Conservation (phyloP, 2,329 filamentous ascomycete genomes). For the Clarireedia homoeocarpa region DNA sequence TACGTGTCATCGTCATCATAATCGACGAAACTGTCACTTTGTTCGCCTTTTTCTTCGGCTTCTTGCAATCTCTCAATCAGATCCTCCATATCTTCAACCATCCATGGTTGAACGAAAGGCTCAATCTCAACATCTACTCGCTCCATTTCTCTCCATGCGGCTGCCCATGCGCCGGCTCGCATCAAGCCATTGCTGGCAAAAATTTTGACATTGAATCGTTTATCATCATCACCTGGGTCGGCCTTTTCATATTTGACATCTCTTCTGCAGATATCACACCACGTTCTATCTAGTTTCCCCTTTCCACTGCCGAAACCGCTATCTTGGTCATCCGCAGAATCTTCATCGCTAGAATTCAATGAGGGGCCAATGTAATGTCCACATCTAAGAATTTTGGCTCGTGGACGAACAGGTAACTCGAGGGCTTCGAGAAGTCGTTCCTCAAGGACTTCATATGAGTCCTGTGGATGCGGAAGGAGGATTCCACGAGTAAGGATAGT, state of each 20-base stretch:
- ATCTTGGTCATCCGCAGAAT: slow-evolving; percentile 15
- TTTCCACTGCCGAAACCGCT: slow-evolving; percentile 7
- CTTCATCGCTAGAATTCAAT: slow-evolving; percentile 24
- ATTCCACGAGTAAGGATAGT: slow-evolving; percentile 68
- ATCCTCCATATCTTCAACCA: slow-evolving; percentile 54
- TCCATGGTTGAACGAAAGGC: slow-evolving; percentile 55
- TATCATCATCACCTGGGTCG: slow-evolving; percentile 16
- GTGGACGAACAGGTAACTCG: slow-evolving; percentile 55
- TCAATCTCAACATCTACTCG: slow-evolving; percentile 91
- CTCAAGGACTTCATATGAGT: slow-evolving; percentile 73
- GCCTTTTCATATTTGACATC: slow-evolving; percentile 26
- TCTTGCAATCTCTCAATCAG: slow-evolving; percentile 30
- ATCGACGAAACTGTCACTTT: slow-evolving; percentile 19
- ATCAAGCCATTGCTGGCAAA: slow-evolving; percentile 95
- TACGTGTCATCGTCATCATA: slow-evolving; percentile 15
- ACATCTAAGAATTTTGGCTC: slow-evolving; percentile 66
- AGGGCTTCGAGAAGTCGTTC: slow-evolving; percentile 69
- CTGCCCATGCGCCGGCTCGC: slow-evolving; percentile 83
- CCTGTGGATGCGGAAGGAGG: slow-evolving; percentile 68
- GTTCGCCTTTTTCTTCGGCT: slow-evolving; percentile 7
- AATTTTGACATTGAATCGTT: slow-evolving; percentile 72
- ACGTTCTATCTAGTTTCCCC: slow-evolving; percentile 15
- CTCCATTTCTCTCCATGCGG: slow-evolving; percentile 97
- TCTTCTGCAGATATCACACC: slow-evolving; percentile 29
- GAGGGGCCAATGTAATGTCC: slow-evolving; percentile 63